Base-by-base conservation (phyloP, 1,284 basidiomycete species). In the Anthracocystis panici-leucophaei region DNA sequence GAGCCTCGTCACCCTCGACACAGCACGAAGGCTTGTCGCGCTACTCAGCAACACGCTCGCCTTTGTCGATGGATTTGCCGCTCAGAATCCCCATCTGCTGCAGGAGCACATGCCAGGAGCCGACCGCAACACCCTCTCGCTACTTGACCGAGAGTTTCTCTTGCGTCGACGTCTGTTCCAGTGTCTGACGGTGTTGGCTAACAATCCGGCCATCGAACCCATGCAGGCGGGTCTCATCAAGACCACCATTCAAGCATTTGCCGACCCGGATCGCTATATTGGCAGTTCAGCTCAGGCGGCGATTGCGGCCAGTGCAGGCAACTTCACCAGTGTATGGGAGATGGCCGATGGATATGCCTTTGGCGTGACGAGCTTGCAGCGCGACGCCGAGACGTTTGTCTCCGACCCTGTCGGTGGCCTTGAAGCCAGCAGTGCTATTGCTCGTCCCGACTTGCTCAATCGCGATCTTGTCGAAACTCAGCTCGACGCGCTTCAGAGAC, bases 271-370 rank as follows among this genome's bases (percentile, higher is more conserved):
- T 33, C 86, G 86, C 48, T 88, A 88, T 79, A 86, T 87, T 11
- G 93, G 92, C 0, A 94, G 93, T 1, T 91, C 91, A 0, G 90
- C 97, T 7, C 96, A 98, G 85, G 95, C 95, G 0, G 93, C 94
- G 0, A 97, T 97, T 69, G 92, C 92, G 0, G 91, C 93, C 0
- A 94, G 93, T 38, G 89, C 93, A 0, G 95, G 94, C 5, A 89
- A 90, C 1, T 96, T 97, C 84, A 91, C 90, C 5, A 90, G 89
- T 14, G 89, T 99, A 8, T 98, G 97, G 96, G 90, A 92, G 65
- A 90, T 90, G 60, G 88, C 89, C 0, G 96, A 98, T 83, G 93
- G 94, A 0, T 96, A 95, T 85, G 95, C 92, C 0, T 96, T 93
- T 86, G 97, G 96, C 3, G 90, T 98, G 11, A 94, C 94, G 1